Evolutionary conservation across 202 grass and related monocot species (phyloP).

Genomic region (Thinopyrum obtusiflorum): DNA sequence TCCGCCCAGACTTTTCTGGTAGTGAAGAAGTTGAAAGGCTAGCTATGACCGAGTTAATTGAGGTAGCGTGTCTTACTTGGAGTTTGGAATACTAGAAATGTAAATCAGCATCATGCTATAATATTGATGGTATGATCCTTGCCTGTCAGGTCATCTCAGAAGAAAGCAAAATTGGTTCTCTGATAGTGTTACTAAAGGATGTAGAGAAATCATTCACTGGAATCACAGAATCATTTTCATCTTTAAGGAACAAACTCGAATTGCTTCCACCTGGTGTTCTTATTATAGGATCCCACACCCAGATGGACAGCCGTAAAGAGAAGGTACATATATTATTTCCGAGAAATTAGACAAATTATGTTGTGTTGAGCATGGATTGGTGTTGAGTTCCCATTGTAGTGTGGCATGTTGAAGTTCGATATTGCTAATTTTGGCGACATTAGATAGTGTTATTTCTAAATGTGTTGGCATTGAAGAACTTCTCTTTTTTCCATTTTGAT

Average conservation of each 20-base stretch:
- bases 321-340: conserved; percentile 65
- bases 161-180: conserved; percentile 81
- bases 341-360: conserved; percentile 8
- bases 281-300: conserved; percentile 84
- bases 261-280: conserved; percentile 80
- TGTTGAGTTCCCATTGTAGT: conserved; percentile 21
- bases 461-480: background rate
- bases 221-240: conserved; percentile 68
- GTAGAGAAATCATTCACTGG: conserved; percentile 93
- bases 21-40: conserved; percentile 86
- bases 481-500: background rate
- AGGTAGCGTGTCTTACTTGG: conserved; percentile 47
- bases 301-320: conserved; percentile 96
- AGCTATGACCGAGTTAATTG: conserved; percentile 79
- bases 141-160: conserved; percentile 76
- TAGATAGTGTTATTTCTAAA: conserved; percentile 11
- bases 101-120: conserved; percentile 8
- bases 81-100: conserved; percentile 1
- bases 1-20: conserved; percentile 58
- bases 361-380: background rate
- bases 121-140: conserved; percentile 22
- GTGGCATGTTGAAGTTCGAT: background rate
- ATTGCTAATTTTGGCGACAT: background rate
- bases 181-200: conserved; percentile 93
- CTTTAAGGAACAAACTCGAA: conserved; percentile 79